phyloP scores from a whole-genome alignment of 2,329 filamentous ascomycete genomes.

The Pseudonectria buxi region DNA sequence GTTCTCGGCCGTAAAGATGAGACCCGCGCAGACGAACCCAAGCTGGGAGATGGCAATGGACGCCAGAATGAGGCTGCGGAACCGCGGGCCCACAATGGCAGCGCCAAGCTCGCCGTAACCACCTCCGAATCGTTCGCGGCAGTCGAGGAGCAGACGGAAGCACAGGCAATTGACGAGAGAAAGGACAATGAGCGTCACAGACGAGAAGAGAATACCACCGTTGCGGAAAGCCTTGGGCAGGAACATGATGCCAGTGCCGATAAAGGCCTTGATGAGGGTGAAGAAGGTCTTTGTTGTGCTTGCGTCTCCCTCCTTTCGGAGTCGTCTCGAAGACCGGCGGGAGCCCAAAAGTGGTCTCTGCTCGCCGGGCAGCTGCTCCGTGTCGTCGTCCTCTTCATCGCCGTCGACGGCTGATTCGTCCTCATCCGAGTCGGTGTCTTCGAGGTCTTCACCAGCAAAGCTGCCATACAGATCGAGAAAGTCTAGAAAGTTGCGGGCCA shows the following conservation, averaged over 20 bases:
- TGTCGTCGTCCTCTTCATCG: constrained; percentile 28
- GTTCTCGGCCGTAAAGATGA: constrained; percentile 74
- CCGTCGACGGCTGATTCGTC: constrained; percentile 52
- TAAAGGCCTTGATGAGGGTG: constrained; percentile 70
- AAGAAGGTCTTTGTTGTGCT: constrained; percentile 69
- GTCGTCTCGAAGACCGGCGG: constrained; percentile 42
- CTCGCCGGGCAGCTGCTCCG: constrained; percentile 46
- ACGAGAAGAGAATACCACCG: constrained; percentile 69
- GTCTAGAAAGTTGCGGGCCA: constrained; percentile 65
- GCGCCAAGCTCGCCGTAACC: constrained; percentile 70
- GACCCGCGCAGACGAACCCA: constrained; percentile 70
- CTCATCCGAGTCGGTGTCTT: constrained; percentile 40
- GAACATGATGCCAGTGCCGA: constrained; percentile 78
- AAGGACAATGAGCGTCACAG: constrained; percentile 58
- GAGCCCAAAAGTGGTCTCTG: constrained; percentile 48
- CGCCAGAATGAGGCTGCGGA: constrained; percentile 59
- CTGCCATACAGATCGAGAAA: constrained; percentile 70
- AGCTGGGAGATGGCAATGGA: constrained; percentile 70
- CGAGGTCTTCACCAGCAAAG: constrained; percentile 67
- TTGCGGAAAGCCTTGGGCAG: constrained; percentile 74
- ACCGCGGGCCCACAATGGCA: constrained; percentile 54
- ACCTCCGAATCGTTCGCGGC: constrained; percentile 56
- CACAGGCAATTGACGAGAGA: constrained; percentile 62
- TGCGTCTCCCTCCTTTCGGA: constrained; percentile 51
- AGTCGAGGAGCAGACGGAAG: constrained; percentile 65